phyloP scores from a whole-genome alignment of 176 grass and related monocot species.

The Puccinellia tenuiflora region DNA sequence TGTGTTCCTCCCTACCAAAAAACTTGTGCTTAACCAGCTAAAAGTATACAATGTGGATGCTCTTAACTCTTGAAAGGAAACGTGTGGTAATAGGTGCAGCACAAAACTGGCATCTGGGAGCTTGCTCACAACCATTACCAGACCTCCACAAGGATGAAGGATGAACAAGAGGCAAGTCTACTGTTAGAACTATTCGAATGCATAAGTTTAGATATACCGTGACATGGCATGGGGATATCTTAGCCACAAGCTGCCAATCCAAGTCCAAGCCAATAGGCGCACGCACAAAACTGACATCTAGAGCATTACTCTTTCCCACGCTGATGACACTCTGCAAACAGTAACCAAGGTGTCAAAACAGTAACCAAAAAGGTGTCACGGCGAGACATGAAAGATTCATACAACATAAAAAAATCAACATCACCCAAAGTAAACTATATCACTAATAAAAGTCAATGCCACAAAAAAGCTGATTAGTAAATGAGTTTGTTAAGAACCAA shows the following conservation, averaged over 20 bases:
- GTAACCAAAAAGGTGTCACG: constrained; percentile 12
- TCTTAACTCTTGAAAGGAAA: background rate
- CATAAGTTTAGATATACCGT: constrained; percentile 54
- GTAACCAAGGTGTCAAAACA: constrained; percentile 24
- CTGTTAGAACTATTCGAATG: background rate
- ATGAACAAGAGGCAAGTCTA: background rate
- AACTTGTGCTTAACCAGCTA: background rate
- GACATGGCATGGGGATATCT: constrained; percentile 93
- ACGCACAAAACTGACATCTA: constrained; percentile 83
- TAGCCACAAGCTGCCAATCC: constrained; percentile 82
- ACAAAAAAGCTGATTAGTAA: background rate
- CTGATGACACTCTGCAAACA: constrained; percentile 69
- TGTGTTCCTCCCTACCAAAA: background rate
- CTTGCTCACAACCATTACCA: background rate
- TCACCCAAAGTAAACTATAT: constrained; percentile 10
- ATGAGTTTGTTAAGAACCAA: background rate
- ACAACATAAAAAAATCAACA: background rate
- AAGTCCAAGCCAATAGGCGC: constrained; percentile 66
- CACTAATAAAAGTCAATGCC: background rate
- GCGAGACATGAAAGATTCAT: background rate
- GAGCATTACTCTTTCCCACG: constrained; percentile 81
- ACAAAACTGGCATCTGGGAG: background rate
- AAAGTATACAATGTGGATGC: background rate
- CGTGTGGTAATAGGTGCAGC: background rate
- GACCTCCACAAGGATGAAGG: background rate